Evolutionary conservation across 805 yeast genomes (phyloP), one percentile per base, ranked within the genome.

Genomic region (Lipomyces orientalis): DNA sequence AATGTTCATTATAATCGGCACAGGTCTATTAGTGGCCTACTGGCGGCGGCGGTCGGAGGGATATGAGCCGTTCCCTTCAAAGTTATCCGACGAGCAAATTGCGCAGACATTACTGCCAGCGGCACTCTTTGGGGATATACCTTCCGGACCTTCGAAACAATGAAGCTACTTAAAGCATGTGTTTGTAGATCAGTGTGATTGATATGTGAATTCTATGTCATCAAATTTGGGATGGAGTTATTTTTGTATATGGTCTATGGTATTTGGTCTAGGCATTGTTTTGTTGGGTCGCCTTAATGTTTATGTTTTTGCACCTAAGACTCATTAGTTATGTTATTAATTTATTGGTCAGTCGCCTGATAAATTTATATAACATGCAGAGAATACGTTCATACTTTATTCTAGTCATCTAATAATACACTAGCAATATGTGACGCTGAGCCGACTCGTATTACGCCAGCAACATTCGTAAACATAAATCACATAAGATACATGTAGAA

Each of bases 21-120:
- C 79, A 64, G 90, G 83, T 64, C 77, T 80, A 34, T 70, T 80
- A 4, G 83, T 83, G 46, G 81, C 78, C 59, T 76, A 77, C 63
- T 79, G 78, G 73, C 80, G 76, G 62, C 78, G 78, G 61, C 76
- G 81, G 54, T 76, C 79, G 8, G 82, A 82, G 16, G 78, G 79
- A 4, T 82, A 85, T 52, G 64, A 60, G 34, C 64, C 63, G 35
- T 64, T 67, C 35, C 60, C 70, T 2, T 49, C 61, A 14, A 54
- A 54, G 49, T 22, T 60, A 7, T 57, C 66, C 16, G 67, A 66
- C 12, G 46, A 49, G 25, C 64, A 51, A 29, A 64, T 67, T 62
- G 31, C 61, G 2, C 64, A 61, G 51, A 34, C 59, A 14, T 54
- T 64, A 25, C 33, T 64, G 22, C 64, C 70, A 10, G 43, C 70